Percentiles rank a stretch among this genome's conserved stretches.
phyloP scores from a whole-genome alignment of 106 monocot genomes.

The Chionographis japonica region DNA sequence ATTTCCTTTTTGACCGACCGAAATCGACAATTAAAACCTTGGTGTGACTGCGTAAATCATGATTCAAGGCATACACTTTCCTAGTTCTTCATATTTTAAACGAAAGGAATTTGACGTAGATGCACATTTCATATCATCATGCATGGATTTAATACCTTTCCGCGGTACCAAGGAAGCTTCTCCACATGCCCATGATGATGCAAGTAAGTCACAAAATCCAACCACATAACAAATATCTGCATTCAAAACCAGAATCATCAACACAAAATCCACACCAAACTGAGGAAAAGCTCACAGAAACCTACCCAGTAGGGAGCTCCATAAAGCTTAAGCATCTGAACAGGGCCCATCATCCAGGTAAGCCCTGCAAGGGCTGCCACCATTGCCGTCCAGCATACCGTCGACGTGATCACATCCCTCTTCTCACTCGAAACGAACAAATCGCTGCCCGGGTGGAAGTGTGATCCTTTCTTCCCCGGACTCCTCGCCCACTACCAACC shows the following conservation, averaged over 20 bases:
- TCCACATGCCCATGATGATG: slow-evolving; percentile 90
- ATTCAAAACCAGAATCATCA: background rate
- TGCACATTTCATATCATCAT: background rate
- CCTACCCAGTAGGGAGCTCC: slow-evolving; percentile 45
- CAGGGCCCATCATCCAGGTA: slow-evolving; percentile 43
- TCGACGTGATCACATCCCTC: slow-evolving; percentile 64
- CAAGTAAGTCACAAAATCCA: slow-evolving; percentile 91
- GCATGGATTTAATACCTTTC: slow-evolving; percentile 41
- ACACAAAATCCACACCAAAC: slow-evolving; percentile 1
- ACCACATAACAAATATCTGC: slow-evolving; percentile 79
- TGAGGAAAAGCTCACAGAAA: background rate
- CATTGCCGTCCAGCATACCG: slow-evolving; percentile 63
- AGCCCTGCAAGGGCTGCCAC: slow-evolving; percentile 30
- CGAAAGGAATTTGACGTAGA: background rate
- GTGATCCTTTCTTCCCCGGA: slow-evolving; percentile 77
- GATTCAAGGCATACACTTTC: too few species aligned
- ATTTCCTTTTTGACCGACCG: too few species aligned
- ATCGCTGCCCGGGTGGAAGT: slow-evolving; percentile 59
- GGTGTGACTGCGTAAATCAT: too few species aligned
- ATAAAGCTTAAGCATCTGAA: slow-evolving; percentile 64
- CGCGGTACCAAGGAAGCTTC: slow-evolving; percentile 92
- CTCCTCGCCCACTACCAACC: slow-evolving; percentile 49
- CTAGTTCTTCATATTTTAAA: too few species aligned
- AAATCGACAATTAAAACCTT: too few species aligned
- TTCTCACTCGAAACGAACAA: slow-evolving; percentile 64